These are phyloP conservation scores for Cytospora piceae DNA, from an alignment of 2,329 filamentous ascomycete genomes.

Conservation along the genomic window DNA sequence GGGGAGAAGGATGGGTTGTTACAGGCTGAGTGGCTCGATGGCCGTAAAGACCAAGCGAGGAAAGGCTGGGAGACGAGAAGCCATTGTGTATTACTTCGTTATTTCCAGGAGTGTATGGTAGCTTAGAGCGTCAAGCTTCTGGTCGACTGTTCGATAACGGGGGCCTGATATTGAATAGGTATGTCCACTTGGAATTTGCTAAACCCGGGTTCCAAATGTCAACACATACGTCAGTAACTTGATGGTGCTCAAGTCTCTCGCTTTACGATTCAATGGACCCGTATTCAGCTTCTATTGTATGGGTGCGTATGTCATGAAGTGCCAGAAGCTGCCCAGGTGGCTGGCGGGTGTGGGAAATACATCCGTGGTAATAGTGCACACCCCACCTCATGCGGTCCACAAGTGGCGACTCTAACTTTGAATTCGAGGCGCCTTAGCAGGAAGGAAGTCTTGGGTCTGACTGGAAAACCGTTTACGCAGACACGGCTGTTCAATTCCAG, in stretches of 20 bases:
- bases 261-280: neutral
- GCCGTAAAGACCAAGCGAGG: conserved; percentile 70
- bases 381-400: neutral
- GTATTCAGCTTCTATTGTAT: neutral
- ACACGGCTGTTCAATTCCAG: neutral
- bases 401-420: neutral
- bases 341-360: conserved; percentile 1
- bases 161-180: conserved; percentile 37
- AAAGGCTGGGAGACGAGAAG: conserved; percentile 64
- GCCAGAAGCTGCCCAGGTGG: no score
- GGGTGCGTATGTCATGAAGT: neutral
- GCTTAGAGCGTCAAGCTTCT: neutral
- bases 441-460: neutral
- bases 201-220: conserved; percentile 63
- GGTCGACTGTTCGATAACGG: neutral
- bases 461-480: neutral
- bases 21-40: conserved; percentile 71
- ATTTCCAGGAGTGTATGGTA: neutral
- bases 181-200: conserved; percentile 60
- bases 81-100: conserved; percentile 47
- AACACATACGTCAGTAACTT: conserved; percentile 63
- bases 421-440: neutral
- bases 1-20: conserved; percentile 35
- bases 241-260: conserved; percentile 58
- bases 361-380: neutral